Percentiles rank a stretch among this genome's conserved stretches.
Evolutionary conservation across 176 grass and related monocot genomes (phyloP).

Genomic region (Carex cristatella): DNA sequence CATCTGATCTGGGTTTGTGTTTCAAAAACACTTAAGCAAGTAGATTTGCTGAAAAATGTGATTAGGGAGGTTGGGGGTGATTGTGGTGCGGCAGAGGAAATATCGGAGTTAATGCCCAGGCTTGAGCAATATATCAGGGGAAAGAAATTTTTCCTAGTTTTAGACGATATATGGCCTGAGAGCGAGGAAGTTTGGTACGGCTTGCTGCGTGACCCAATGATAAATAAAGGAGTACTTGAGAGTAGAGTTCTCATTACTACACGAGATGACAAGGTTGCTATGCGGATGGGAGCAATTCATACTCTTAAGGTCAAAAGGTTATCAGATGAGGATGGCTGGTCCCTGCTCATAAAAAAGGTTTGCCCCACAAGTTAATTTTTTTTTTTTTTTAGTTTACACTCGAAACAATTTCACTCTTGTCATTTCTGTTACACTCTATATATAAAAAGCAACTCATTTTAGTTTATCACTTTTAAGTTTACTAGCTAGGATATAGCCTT

Average conservation of each 20-base stretch:
- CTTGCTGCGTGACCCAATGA: background rate
- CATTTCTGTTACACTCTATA: too few species aligned
- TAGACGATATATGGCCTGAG: constrained; percentile 37
- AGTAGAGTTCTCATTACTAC: constrained; percentile 30
- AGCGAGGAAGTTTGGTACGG: constrained; percentile 7
- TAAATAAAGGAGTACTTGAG: background rate
- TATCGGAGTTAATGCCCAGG: background rate
- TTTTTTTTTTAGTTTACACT: too few species aligned
- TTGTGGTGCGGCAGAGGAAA: background rate
- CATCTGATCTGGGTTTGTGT: constrained; percentile 24
- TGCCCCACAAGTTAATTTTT: too few species aligned
- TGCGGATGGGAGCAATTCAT: background rate
- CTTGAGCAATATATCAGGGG: background rate
- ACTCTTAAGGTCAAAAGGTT: constrained; percentile 14
- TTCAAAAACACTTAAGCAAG: background rate
- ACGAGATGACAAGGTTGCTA: background rate
- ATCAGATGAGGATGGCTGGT: constrained; percentile 10
- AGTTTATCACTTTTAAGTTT: too few species aligned
- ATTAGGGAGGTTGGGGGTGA: background rate
- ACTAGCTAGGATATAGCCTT: too few species aligned
- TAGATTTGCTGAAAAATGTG: background rate
- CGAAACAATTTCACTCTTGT: too few species aligned
- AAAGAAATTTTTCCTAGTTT: constrained; percentile 27
- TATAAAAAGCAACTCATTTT: too few species aligned
- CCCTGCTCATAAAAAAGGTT: constrained; percentile 17